Evolutionary conservation across 441 rosid species (phyloP), one percentile per base, ranked within the genome.

Genomic region (Populus hybrid): DNA sequence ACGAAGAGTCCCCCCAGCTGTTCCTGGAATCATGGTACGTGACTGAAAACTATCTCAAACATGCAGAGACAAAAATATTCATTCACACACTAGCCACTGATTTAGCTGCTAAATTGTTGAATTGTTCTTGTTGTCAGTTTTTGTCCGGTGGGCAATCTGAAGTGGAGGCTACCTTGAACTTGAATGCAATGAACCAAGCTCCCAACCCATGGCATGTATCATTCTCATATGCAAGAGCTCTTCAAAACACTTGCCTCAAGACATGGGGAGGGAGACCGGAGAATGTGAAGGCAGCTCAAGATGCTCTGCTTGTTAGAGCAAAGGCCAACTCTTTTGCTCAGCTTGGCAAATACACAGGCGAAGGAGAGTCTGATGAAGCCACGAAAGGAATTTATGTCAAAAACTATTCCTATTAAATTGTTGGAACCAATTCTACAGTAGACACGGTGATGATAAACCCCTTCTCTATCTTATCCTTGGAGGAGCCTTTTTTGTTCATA

Each of bases 81-180:
- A 38, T 9, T 0, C 42, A 38, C 11, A 38, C 42, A 10, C 42
- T 38, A 1, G 11, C 42, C 42, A 38, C 42, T 38, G 42, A 10
- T 38, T 38, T 38, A 38, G 42, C 10, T 38, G 42, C 42, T 38
- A 38, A 4, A 30, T 30, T 32, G 53, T 23, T 38, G 67, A 72
- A 20, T 18, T 5, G 3, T 70, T 14, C 65, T 20, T 63, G 1
- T 70, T 80, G 46, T 82, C 92, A 93, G 97, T 95, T 95, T 83
- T 81, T 95, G 85, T 93, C 99, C 28, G 98, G 97, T 38, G 97
- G 99, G 64, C 99, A 95, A 80, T 92, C 96, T 30, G 98, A 94
- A 86, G 88, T 92, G 35, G 99, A 94, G 83, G 94, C 98, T 3
- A 94, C 99, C 11, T 84, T 93, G 83, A 94, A 94, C 90, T 80